Evolutionary conservation across 805 yeast genomes (phyloP).

Genomic region (Metschnikowia gruessii): DNA sequence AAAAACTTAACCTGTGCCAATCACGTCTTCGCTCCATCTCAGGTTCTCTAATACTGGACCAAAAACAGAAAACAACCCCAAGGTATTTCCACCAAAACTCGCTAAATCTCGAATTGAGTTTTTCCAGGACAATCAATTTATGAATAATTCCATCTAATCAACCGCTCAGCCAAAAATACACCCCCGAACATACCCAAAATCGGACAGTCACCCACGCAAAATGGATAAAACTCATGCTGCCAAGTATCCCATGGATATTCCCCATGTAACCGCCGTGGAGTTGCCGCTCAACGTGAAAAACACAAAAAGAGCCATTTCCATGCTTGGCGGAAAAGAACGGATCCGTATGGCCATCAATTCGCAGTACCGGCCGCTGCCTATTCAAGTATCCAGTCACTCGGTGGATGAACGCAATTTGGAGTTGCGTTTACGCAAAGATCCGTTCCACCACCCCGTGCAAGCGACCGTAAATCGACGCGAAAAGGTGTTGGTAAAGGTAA

Average conservation of each 20-base stretch:
- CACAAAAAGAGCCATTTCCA: slow-evolving; percentile 56
- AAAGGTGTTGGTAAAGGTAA: slow-evolving; percentile 55
- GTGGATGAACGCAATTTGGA: slow-evolving; percentile 39
- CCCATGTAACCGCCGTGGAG: slow-evolving; percentile 73
- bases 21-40: too few species aligned
- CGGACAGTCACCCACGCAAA: too few species aligned
- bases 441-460: slow-evolving; percentile 60
- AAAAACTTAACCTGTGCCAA: too few species aligned
- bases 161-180: too few species aligned
- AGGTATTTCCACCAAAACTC: too few species aligned
- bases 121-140: too few species aligned
- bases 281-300: slow-evolving; percentile 71
- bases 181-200: too few species aligned
- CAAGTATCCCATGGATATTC: slow-evolving; percentile 64
- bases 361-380: slow-evolving; percentile 23
- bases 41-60: too few species aligned
- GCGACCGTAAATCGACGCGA: slow-evolving; percentile 53
- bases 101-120: too few species aligned
- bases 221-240: slow-evolving; percentile 37
- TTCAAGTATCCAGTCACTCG: slow-evolving; percentile 22
- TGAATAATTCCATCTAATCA: too few species aligned
- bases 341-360: slow-evolving; percentile 43
- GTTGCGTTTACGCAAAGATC: slow-evolving; percentile 39
- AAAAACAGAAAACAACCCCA: too few species aligned
- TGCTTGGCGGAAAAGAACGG: slow-evolving; percentile 62